Percentiles rank a stretch among this genome's conserved stretches.
Conservation (phyloP, 2,329 filamentous ascomycete species). For the Neofusicoccum cordaticola region DNA sequence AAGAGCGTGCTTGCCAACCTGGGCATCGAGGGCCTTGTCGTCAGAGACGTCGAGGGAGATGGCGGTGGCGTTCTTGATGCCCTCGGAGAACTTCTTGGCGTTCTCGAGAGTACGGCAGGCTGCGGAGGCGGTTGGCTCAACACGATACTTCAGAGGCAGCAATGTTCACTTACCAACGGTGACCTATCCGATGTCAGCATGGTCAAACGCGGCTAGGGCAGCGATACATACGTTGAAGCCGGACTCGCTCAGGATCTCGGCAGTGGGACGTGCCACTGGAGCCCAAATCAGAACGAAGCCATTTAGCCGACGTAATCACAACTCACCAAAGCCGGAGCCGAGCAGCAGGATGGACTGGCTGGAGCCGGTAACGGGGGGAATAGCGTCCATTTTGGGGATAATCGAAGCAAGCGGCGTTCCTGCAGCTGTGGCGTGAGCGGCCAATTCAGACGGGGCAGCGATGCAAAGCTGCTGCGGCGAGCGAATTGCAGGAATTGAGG, state of each 20-base stretch:
- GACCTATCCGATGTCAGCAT: conserved; percentile 15
- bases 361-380: neutral
- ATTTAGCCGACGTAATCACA: neutral
- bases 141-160: neutral
- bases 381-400: conserved; percentile 13
- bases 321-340: conserved; percentile 36
- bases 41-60: conserved; percentile 84
- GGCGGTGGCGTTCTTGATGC: conserved; percentile 69
- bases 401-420: neutral
- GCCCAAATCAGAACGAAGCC: conserved; percentile 20
- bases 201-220: neutral
- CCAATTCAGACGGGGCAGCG: neutral
- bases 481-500: neutral
- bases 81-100: conserved; percentile 69
- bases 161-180: conserved; percentile 50
- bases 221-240: conserved; percentile 48
- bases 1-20: conserved; percentile 74
- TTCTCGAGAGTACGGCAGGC: conserved; percentile 78
- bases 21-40: conserved; percentile 72
- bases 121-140: conserved; percentile 31
- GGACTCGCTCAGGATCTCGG: conserved; percentile 57
- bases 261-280: conserved; percentile 52
- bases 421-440: neutral
- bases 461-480: neutral
- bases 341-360: conserved; percentile 37